Base-by-base conservation (phyloP, 495 filamentous ascomycete genomes). In the Bombardia bombarda region DNA sequence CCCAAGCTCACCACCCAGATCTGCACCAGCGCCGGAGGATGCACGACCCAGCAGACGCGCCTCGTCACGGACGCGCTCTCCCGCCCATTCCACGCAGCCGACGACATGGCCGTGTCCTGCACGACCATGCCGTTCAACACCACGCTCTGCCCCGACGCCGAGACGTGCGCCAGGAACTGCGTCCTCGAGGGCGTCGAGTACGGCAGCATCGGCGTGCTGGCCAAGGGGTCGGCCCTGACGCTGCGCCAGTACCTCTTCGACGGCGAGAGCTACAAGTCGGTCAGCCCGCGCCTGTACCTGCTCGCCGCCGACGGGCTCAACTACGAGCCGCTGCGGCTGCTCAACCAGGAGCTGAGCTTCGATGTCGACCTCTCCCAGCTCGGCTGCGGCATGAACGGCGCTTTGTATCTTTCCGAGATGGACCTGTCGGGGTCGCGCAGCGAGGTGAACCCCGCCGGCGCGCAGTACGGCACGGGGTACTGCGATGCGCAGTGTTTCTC, bases 331-430 rank as follows among this genome's bases (percentile, higher is more conserved):
- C 54, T 83, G 41, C 64, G 75, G 43, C 65, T 83, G 7, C 63
- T 75, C 14, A 75, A 75, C 47, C 59, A 73, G 43, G 81, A 84
- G 45, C 58, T 84, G 40, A 63, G 68, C 22, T 83, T 83, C 55
- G 78, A 83, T 42, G 74, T 84, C 16, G 78, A 86, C 53, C 66
- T 74, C 3, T 77, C 73, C 19, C 65, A 69, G 7, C 65, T 84
- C 1, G 70, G 68, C 2, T 86, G 81, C 52, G 81, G 81, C 3
- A 70, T 81, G 65, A 86, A 84, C 60, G 79, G 76, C 36, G 80
- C 81, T 2, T 65, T 86, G 10, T 84, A 83, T 57, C 66, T 84
- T 24, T 72, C 74, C 20, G 76, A 82, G 57, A 84, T 86, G 79
- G 51, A 66, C 20, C 47, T 50, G 3, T 65, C 73, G 22, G 79